Evolutionary conservation across 2,329 filamentous ascomycete species (phyloP), one percentile per base, ranked within the genome.

Genomic region (Phaeoacremonium minimum): DNA sequence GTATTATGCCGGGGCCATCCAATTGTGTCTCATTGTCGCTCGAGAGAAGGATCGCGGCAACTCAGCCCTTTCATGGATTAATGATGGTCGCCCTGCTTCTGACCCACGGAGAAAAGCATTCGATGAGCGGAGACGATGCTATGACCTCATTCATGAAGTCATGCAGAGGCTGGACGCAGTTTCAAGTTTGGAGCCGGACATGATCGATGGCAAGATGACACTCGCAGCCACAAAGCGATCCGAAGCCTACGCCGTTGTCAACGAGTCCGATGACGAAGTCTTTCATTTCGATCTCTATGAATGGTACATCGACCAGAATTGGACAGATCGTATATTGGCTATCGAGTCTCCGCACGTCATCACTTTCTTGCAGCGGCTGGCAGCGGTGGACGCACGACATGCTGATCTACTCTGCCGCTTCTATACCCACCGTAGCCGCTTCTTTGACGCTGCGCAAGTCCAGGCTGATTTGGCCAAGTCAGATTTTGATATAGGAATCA

Each of bases 221-320:
- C 61, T 87, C 11, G 77, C 86, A 15, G 80, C 83, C 3, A 90
- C 83, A 32, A 88, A 93, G 58, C 78, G 86, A 46, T 77, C 80
- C 33, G 91, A 98, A 64, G 91, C 93, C 0, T 95, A 97, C 61
- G 78, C 83, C 30, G 86, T 96, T 3, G 89, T 98, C 49, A 87
- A 94, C 54, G 77, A 76, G 40, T 95, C 91, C 0, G 77, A 83
- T 12, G 93, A 98, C 48, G 87, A 96, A 53, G 86, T 96, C 5
- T 98, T 98, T 67, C 85, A 97, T 57, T 94, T 87, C 43, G 88
- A 87, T 51, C 73, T 98, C n/a, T 98, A 96, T 57, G 90, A 96
- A 52, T 98, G 93, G 91, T 98, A 98, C 60, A 81, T 97, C 47
- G 65, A 75, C 36, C 83, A 90, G 56, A 84, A 85, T 14, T 90